Conservation (phyloP, 2,329 filamentous ascomycete genomes). For the Pseudocercospora musae region DNA sequence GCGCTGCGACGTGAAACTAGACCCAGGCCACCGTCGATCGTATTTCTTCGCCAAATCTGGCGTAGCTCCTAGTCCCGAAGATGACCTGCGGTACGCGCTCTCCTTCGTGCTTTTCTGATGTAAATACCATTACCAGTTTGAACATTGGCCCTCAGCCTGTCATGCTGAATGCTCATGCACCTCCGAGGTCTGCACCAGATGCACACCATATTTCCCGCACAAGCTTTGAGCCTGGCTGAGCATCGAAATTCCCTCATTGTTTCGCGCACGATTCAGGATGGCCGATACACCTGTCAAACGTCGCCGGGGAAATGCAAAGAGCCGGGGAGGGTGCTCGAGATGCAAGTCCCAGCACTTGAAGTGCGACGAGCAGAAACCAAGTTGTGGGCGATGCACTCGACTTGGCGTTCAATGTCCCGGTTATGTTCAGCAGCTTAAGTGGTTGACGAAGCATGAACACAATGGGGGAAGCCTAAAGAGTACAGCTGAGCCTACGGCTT, state of each 20-base stretch:
- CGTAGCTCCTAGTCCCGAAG: not conserved
- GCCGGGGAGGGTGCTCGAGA: slow-evolving; percentile 15
- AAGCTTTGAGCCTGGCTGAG: not conserved
- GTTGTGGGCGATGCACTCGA: slow-evolving; percentile 11
- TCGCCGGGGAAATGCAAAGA: slow-evolving; percentile 2
- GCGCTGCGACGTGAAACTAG: not conserved
- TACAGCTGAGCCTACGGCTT: not conserved
- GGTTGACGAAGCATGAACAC: slow-evolving; percentile 11
- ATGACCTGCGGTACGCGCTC: not conserved
- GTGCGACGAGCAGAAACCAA: slow-evolving; percentile 17
- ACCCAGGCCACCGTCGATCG: not conserved
- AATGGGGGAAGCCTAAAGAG: not conserved
- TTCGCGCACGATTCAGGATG: not conserved
- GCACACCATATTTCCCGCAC: not conserved
- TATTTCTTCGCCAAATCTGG: not conserved
- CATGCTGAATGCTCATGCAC: not conserved
- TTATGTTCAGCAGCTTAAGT: slow-evolving; percentile 13
- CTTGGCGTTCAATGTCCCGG: slow-evolving; percentile 13
- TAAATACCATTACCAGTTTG: not conserved
- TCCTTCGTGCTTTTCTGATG: not conserved
- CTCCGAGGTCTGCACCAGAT: not conserved
- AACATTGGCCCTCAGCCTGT: not conserved
- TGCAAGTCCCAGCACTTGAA: slow-evolving; percentile 20
- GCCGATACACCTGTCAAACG: not conserved
- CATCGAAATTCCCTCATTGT: not conserved